Conservation (phyloP, 2,329 filamentous ascomycete species). For the Fusarium nelsonii region DNA sequence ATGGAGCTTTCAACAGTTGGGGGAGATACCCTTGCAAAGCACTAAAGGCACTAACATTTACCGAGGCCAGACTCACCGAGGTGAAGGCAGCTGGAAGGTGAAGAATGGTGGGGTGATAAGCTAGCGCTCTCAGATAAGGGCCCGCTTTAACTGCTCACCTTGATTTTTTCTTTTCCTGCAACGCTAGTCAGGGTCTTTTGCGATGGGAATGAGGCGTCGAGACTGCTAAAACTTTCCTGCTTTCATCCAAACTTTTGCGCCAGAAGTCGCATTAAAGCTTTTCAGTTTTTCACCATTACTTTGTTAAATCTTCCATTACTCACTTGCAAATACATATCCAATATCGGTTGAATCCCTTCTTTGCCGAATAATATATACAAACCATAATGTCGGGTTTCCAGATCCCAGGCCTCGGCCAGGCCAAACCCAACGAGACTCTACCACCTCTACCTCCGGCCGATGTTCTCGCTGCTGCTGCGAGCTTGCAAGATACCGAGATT, state of each 20-base stretch:
- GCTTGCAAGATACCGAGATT: slow-evolving; percentile 44
- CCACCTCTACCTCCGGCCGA: slow-evolving; percentile 54
- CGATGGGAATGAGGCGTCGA: slow-evolving; percentile 1
- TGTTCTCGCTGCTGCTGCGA: slow-evolving; percentile 49
- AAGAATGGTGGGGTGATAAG: slow-evolving; percentile 30
- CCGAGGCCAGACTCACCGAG: slow-evolving; percentile 40
- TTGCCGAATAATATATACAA: neutral
- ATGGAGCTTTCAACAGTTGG: slow-evolving; percentile 49
- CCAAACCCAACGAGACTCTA: slow-evolving; percentile 57
- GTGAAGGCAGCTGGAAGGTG: slow-evolving; percentile 14
- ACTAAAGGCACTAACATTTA: slow-evolving; percentile 19
- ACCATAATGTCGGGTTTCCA: slow-evolving; percentile 57
- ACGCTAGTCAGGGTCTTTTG: slow-evolving; percentile 34
- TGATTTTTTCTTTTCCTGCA: slow-evolving; percentile 48
- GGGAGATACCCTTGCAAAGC: slow-evolving; percentile 21
- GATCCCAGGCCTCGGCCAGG: slow-evolving; percentile 59
- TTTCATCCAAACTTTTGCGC: slow-evolving; percentile 27
- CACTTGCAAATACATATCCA: neutral
- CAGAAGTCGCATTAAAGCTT: slow-evolving; percentile 3
- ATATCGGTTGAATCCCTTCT: rapidly evolving
- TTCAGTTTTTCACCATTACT: neutral
- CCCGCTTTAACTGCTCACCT: slow-evolving; percentile 49
- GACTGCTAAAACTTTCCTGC: slow-evolving; percentile 19
- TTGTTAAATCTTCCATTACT: neutral
- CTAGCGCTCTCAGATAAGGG: slow-evolving; percentile 23